phyloP scores from a whole-genome alignment of 371 early-diverging fungal genomes.

The Nematocida sp. region DNA sequence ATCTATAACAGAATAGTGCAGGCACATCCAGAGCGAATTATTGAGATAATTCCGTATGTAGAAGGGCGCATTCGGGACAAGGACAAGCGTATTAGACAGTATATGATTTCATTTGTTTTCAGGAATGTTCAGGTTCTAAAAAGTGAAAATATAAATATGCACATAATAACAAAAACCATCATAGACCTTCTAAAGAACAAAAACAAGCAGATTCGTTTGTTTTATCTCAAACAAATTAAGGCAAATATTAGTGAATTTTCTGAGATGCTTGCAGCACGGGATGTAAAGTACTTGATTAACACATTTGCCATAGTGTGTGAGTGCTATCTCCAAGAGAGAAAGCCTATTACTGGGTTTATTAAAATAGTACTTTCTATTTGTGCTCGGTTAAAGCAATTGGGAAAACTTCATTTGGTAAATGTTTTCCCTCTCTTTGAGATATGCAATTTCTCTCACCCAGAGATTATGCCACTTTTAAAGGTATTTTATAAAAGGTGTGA shows the following conservation, averaged over 20 bases:
- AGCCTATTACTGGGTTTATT: neutral
- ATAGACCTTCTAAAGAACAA: slow-evolving; percentile 54
- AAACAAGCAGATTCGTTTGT: neutral
- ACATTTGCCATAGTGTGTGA: slow-evolving; percentile 26
- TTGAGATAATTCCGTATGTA: slow-evolving; percentile 43
- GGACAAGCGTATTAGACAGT: slow-evolving; percentile 23
- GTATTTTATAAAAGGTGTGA: neutral
- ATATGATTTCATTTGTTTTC: slow-evolving; percentile 31
- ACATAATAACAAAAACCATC: slow-evolving; percentile 11
- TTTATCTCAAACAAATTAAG: neutral
- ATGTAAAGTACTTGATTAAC: slow-evolving; percentile 8
- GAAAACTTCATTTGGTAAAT: neutral
- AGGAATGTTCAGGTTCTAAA: neutral
- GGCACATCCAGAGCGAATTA: neutral
- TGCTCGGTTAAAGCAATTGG: neutral
- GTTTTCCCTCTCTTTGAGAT: slow-evolving; percentile 14
- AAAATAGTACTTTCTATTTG: neutral
- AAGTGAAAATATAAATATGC: neutral
- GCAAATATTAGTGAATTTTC: slow-evolving; percentile 20
- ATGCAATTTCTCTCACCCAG: neutral
- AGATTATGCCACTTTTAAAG: neutral
- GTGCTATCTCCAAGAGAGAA: slow-evolving; percentile 3
- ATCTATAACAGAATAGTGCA: slow-evolving; percentile 7
- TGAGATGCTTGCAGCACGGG: neutral
- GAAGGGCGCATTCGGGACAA: slow-evolving; percentile 22